phyloP scores from a whole-genome alignment of 257 asterid genomes.

The Solanum clarkiae region DNA sequence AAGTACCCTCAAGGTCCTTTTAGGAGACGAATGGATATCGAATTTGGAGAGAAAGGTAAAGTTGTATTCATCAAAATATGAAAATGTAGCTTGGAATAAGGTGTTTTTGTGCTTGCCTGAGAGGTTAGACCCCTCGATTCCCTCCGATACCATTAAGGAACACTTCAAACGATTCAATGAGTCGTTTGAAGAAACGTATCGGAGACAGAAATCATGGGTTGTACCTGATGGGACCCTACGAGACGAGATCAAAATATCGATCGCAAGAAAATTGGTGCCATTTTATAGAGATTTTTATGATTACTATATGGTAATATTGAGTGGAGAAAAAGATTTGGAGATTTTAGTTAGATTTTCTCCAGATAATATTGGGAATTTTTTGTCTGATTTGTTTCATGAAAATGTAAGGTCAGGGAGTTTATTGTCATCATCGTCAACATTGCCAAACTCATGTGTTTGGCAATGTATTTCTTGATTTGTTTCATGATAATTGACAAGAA shows the following conservation, averaged over 20 bases:
- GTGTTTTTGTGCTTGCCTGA: slow-evolving; percentile 34
- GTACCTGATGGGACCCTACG: slow-evolving; percentile 44
- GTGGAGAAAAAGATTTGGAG: slow-evolving; percentile 28
- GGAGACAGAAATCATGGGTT: slow-evolving; percentile 42
- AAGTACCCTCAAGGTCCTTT: slow-evolving; percentile 28
- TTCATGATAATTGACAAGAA: not conserved
- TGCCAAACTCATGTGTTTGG: slow-evolving; percentile 13
- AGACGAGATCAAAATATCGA: slow-evolving; percentile 51
- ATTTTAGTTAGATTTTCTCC: slow-evolving; percentile 41
- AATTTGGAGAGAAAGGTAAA: slow-evolving; percentile 46
- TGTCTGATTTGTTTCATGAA: slow-evolving; percentile 49
- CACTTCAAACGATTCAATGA: slow-evolving; percentile 34
- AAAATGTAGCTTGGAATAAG: slow-evolving; percentile 42
- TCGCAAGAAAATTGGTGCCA: slow-evolving; percentile 39
- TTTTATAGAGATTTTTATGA: slow-evolving; percentile 43
- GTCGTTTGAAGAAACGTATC: slow-evolving; percentile 37
- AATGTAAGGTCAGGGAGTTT: slow-evolving; percentile 10
- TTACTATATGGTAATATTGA: slow-evolving; percentile 20
- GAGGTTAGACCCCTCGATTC: slow-evolving; percentile 5
- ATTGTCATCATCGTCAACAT: slow-evolving; percentile 9
- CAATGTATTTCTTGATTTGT: slow-evolving; percentile 16
- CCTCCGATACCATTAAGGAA: slow-evolving; percentile 18
- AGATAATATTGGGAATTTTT: slow-evolving; percentile 44
- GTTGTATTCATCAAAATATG: slow-evolving; percentile 40
- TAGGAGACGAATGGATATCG: slow-evolving; percentile 47